Base-by-base conservation (phyloP, 805 yeast species). In the Cyberlindnera euphorbiiphila region DNA sequence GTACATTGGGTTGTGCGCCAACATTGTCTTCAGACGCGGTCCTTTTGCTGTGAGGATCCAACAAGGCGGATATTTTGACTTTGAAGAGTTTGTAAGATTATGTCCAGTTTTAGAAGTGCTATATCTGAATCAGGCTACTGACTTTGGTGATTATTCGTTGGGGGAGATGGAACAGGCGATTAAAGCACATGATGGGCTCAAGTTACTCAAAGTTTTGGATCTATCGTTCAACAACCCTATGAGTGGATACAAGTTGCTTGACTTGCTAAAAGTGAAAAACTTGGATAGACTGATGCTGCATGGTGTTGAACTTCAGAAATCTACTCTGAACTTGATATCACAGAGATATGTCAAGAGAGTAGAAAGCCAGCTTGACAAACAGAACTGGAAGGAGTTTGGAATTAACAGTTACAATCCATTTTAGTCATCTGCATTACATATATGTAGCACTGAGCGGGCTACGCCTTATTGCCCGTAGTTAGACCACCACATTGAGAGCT, bases 321-420 rank as follows among this genome's bases (percentile, higher is more conserved):
- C 39, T 4, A 55, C 60, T 0, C 33, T 52, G 18, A 48, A 32
- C 18, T 23, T 42, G 19, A 49, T 55, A 21, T 46, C 46, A 12
- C 12, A 17, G 16, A 34, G 23, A 6, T 53, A 37, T 17, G 49
- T 45, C 9, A 36, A 27, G 9, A 44, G 41, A 26, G 51, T 55
- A n/a, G 52, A 51, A 15, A 42, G 51, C 20, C 41, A 32, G 14
- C 25, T 51, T 23, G 52, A 47, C 15, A 45, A 42, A 25, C 47
- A 41, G 25, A 32, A 37, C n/a, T 51, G 54, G 56, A 50, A 43
- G 24, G 51, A 49, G 32, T 51, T 38, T 26, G 54, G 56, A 11
- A 36, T 43, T 5, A 48, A 47, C 17, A 47, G 49, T 26, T 52
- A 47, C 36, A 46, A 48, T 27, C 54, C 55, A n/a, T 45, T 46